A percentile compares a stretch with the other conserved stretches of the same genome.
These are phyloP conservation scores for Bonnemaisonia californica DNA, from an alignment of 31 red algal species.

Conservation along the genomic window DNA sequence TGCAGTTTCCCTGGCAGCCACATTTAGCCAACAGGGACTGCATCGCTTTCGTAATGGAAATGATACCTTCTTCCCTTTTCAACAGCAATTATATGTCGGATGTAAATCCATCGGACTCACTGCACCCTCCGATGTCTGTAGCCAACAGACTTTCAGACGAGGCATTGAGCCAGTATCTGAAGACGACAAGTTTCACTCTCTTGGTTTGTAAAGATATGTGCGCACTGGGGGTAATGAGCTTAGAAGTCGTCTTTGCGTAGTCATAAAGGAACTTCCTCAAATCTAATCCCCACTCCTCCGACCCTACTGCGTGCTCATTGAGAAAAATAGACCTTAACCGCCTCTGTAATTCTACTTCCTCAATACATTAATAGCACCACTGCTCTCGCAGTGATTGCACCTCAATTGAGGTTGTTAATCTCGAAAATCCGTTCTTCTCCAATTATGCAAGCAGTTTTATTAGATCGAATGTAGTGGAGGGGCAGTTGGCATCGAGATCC, in stretches of 20 bases:
- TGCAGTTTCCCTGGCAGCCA: slow-evolving; percentile 27
- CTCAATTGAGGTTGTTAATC: background rate
- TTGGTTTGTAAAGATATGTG: slow-evolving; percentile 15
- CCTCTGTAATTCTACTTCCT: background rate
- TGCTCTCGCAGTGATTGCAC: background rate
- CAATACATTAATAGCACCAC: background rate
- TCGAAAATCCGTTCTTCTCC: background rate
- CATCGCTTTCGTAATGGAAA: slow-evolving; percentile 14
- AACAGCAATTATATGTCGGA: background rate
- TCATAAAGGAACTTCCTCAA: background rate
- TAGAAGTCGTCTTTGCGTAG: background rate
- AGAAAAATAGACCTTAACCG: background rate
- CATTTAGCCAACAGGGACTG: slow-evolving; percentile 4
- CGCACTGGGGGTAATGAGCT: slow-evolving; percentile 4
- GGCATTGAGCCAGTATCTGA: slow-evolving; percentile 22
- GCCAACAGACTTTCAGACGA: background rate
- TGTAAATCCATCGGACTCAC: background rate
- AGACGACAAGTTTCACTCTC: background rate
- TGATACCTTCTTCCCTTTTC: slow-evolving; percentile 16
- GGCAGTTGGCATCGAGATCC: background rate
- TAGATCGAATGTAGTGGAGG: background rate
- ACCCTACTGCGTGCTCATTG: background rate
- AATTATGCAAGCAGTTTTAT: background rate
- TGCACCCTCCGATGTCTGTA: background rate
- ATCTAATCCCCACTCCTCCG: slow-evolving; percentile 12